Base-by-base conservation (phyloP, 2,329 filamentous ascomycete genomes). In the Pseudofabraea citricarpa region DNA sequence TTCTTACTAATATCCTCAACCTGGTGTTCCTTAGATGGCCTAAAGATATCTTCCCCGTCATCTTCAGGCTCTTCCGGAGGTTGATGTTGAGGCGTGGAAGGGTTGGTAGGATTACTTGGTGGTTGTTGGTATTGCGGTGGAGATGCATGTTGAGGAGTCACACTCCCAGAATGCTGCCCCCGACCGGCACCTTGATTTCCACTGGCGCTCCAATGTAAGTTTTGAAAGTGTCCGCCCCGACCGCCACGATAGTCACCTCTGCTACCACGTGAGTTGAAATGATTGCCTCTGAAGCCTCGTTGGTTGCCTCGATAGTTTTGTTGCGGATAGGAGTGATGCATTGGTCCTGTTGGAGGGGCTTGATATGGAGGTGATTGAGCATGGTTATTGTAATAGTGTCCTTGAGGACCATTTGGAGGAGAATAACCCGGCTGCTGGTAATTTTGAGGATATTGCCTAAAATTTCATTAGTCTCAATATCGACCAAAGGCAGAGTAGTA, bases 181-280 rank as follows among this genome's bases (percentile, higher is more conserved):
- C 75, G 70, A 59, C 74, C 76, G 54, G 73, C 71, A 15, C 74
- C 70, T 38, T 71, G 70, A 29, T 45, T 51, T 18, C 32, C 42
- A 24, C 71, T 71, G 33, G 80, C 74, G 43, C 77, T 85, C 85
- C 87, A 90, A 36, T 88, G 86, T 2, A 81, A 62, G 64, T 86
- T 79, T 64, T 82, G 73, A 70, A 84, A 77, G 65, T 82, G 69
- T 50, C 71, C 69, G 27, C 60, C 57, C 35, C 81, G 79, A 10
- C 59, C 54, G 26, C 81, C 80, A 40, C 83, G 74, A 46, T 75
- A 71, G 33, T 57, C 56, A 15, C 57, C 56, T 41, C 60, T 52
- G 20, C 55, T 51, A 16, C 59, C 55, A 31, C 78, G 70, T 36
- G 69, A 55, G 18, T 65, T 67, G 56, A 75, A 80, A 43, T 78